Evolutionary conservation across 257 asterid genomes (phyloP), one percentile per base, ranked within the genome.

Genomic region (Petunia secreta): DNA sequence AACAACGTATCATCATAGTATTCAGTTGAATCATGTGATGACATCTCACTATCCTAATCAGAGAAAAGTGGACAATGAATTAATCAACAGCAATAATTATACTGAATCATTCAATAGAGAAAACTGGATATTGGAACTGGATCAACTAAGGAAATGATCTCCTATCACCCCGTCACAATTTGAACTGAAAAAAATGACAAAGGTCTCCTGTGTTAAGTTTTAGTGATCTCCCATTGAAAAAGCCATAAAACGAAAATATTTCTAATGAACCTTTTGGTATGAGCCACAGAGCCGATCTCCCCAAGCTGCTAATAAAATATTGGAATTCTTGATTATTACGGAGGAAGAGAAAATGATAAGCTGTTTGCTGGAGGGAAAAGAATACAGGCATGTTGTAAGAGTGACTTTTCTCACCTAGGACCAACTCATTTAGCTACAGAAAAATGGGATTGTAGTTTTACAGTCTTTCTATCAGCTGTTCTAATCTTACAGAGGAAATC

Each of bases 361-460:
- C 74, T 36, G 13, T 40, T 65, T 65, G 74, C 52, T 65, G 74
- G 74, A 71, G 60, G 44, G 77, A 5, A 69, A 68, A 68, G 5
- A 68, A 68, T 8, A 43, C 55, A 44, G 39, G 54, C 40, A 68
- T 44, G 25, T 46, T 68, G n/a, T 67, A 3, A 48, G 38, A 8
- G 2, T 11, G 1, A 44, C 58, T 46, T n/a, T 4, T 46, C 76
- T 69, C 76, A 69, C 46, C 77, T 4, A 59, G 77, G 10, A 46
- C 41, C 46, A 69, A 46, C 25, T 46, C 75, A 1, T 34, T 48
- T 48, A 53, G 60, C 77, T 71, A 48, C 62, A 48, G 44, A 71
- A 71, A 71, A 71, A 48, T 71, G 77, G 77, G 43, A 71, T 48
- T 71, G 41, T 71, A 48, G 77, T 71, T 34, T 25, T 48, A 69